phyloP scores from a whole-genome alignment of 1,139 yeast species.

The Pichia sp. region DNA sequence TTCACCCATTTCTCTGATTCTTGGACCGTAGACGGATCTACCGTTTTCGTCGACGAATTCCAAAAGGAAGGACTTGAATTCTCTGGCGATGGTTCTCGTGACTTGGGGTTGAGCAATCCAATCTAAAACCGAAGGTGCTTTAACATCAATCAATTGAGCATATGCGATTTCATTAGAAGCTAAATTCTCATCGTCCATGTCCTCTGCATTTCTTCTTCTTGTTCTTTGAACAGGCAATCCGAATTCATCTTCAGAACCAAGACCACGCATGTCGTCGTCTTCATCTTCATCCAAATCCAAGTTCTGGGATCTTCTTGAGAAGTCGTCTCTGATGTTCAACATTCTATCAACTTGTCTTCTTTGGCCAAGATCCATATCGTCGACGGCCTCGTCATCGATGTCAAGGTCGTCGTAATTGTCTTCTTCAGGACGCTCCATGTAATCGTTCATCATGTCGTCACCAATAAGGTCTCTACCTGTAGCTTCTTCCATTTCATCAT shows the following conservation, averaged over 20 bases:
- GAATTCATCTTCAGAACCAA: constrained; percentile 53
- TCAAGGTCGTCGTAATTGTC: constrained; percentile 74
- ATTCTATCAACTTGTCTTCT: constrained; percentile 81
- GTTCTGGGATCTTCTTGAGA: constrained; percentile 38
- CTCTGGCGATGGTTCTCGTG: constrained; percentile 86
- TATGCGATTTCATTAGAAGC: constrained; percentile 80
- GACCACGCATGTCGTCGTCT: constrained; percentile 38
- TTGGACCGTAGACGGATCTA: constrained; percentile 91
- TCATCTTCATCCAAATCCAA: constrained; percentile 66
- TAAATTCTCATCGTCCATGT: constrained; percentile 57
- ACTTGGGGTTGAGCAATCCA: constrained; percentile 97
- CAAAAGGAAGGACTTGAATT: constrained; percentile 79
- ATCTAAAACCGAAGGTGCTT: constrained; percentile 86
- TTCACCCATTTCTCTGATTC: constrained; percentile 92
- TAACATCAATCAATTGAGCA: constrained; percentile 87
- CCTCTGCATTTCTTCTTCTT: constrained; percentile 55
- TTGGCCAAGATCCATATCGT: constrained; percentile 67
- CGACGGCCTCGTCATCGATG: constrained; percentile 77
- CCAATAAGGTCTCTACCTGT: constrained; percentile 85
- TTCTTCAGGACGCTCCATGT: constrained; percentile 58
- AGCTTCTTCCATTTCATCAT: constrained; percentile 63
- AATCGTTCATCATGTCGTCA: constrained; percentile 80
- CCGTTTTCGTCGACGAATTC: constrained; percentile 95
- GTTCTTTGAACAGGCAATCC: constrained; percentile 79
- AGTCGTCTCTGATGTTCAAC: constrained; percentile 74